A percentile compares a stretch with the other conserved stretches of the same genome.
Conservation (phyloP, 1,284 basidiomycete genomes). For the Cutaneotrichosporon daszewskae region DNA sequence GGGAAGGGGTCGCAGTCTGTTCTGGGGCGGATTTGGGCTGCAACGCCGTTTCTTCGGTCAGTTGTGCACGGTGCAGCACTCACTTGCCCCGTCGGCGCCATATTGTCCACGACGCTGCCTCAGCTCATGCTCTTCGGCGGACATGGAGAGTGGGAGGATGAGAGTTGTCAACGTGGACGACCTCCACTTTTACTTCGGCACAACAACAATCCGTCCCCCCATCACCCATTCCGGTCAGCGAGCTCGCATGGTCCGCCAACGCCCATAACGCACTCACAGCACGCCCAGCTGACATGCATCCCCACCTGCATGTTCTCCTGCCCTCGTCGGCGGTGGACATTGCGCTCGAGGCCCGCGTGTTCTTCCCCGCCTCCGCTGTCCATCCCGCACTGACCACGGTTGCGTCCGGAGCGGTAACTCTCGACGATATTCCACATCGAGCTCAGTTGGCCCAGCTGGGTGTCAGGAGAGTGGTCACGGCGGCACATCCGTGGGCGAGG, state of each 20-base stretch:
- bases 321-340: constrained; percentile 23
- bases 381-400: too few relatives aligned
- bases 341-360: constrained; percentile 33
- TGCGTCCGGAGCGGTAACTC: too few relatives aligned
- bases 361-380: constrained; percentile 28
- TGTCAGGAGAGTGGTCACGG: too few relatives aligned
- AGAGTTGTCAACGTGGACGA: neutral
- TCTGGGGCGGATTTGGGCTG: too few relatives aligned
- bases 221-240: neutral
- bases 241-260: too few relatives aligned
- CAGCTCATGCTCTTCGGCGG: too few relatives aligned
- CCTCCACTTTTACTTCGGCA: neutral
- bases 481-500: constrained; percentile 38
- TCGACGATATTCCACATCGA: too few relatives aligned
- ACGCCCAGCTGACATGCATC: neutral
- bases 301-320: constrained; percentile 26
- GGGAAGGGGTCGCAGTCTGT: neutral
- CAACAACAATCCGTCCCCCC: neutral
- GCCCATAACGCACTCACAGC: neutral
- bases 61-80: too few relatives aligned
- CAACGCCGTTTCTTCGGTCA: too few relatives aligned
- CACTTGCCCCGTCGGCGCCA: too few relatives aligned
- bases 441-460: too few relatives aligned
- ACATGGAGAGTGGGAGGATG: neutral
- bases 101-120: too few relatives aligned